Base-by-base conservation (phyloP, 2,329 filamentous ascomycete genomes). In the Calonectria pseudoreteaudii region DNA sequence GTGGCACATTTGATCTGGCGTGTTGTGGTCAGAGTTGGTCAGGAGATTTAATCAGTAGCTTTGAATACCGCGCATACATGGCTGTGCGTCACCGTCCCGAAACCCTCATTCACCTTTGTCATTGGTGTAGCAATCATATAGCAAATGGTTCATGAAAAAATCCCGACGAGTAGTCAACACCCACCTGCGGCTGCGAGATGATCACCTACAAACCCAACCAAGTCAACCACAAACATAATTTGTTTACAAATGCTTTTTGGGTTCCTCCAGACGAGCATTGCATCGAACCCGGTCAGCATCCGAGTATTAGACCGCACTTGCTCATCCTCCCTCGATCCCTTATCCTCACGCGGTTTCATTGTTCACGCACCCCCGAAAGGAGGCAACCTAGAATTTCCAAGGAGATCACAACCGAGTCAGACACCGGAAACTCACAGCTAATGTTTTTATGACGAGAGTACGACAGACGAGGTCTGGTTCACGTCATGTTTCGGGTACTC, bases 401-500 rank as follows among this genome's bases (percentile, higher is more conserved):
- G 18, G 10, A 28, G 31, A 11, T 47, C 23, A 41, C 23, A 62
- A 8, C 14, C 34, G 56, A 62, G 56, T 62, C 56, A 62, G 38
- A 26, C n/a, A 26, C 4, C 56, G 56, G 56, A 30, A 38, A 38
- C 38, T 28, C 23, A 23, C 56, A 62, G 34, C 34, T 41, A 23
- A 41, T 20, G 26, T 9, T 10, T 13, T 38, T 14, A 62, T 26
- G 9, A 16, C 6, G 28, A 69, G 52, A 23, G 26, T 34, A 18
- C 53, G 30, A 34, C n/a, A 20, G 23, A 13, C 23, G 23, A 60
- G 8, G n/a, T 13, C 56, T 60, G 26, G 56, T 60, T 60, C 56
- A 60, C 56, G 36, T 41, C 56, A 62, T 41, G 56, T 62, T 62
- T 62, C 56, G 56, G 56, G 56, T 62, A 62, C 56, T 62, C 56